These are phyloP conservation scores for Cercospora sojina DNA, from an alignment of 2,329 filamentous ascomycete genomes.

Conservation along the genomic window DNA sequence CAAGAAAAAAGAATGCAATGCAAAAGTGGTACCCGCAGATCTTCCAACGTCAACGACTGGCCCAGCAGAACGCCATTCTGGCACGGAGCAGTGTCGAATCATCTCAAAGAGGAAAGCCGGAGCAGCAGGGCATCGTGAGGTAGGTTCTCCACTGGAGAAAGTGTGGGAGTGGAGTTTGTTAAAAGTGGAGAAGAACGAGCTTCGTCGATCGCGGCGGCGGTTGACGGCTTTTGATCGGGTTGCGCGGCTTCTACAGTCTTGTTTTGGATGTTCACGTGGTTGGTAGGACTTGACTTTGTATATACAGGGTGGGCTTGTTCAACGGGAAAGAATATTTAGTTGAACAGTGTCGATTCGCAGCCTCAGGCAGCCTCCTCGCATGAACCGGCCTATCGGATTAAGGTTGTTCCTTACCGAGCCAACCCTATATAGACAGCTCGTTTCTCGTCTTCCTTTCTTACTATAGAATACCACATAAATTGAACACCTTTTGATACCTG, in stretches of 20 bases:
- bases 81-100: not conserved
- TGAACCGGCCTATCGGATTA: no score
- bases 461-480: no score
- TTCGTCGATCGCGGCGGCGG: not conserved
- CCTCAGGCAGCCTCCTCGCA: no score
- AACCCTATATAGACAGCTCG: no score
- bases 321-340: not conserved
- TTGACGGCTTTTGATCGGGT: slow-evolving; percentile 5
- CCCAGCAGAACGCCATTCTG: no score
- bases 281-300: not conserved
- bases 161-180: not conserved
- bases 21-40: not conserved
- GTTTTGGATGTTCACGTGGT: not conserved
- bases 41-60: not conserved
- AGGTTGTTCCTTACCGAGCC: no score
- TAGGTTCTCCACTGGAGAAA: not conserved
- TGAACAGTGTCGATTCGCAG: no score
- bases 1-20: not conserved
- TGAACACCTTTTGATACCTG: no score
- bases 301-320: not conserved
- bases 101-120: not conserved
- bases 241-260: not conserved
- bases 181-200: not conserved
- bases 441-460: no score
- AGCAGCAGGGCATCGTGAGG: not conserved